Conservation (phyloP, 768 basidiomycete genomes). For the Nidularia sp. region DNA sequence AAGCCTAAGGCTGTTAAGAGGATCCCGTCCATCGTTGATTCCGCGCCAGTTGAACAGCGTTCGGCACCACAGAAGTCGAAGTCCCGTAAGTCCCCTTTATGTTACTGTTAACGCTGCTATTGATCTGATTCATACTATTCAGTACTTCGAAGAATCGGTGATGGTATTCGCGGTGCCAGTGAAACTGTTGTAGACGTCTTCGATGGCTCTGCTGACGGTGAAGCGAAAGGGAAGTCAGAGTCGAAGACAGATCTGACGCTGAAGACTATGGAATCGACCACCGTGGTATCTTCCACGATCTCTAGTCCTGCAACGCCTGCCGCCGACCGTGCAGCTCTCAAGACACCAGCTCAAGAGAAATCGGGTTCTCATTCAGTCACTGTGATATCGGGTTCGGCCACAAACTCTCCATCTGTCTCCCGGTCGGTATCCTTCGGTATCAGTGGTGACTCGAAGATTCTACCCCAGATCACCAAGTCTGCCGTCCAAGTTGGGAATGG, state of each 20-base stretch:
- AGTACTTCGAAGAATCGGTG: conserved; percentile 2
- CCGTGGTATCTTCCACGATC: background rate
- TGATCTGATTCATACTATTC: background rate
- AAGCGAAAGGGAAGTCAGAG: background rate
- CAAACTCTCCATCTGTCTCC: background rate
- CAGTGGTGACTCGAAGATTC: background rate
- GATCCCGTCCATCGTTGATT: background rate
- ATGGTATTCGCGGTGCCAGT: background rate
- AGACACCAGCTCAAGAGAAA: background rate
- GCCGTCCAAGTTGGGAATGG: background rate
- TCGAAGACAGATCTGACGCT: background rate
- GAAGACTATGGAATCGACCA: background rate
- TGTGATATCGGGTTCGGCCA: background rate
- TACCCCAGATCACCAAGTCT: background rate
- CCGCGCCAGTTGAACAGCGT: background rate
- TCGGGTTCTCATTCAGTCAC: background rate
- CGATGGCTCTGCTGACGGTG: background rate
- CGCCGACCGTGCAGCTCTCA: background rate
- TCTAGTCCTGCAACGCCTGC: background rate
- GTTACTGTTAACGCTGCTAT: background rate
- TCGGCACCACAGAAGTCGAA: conserved; percentile 1
- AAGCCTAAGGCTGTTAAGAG: background rate
- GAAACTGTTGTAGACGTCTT: background rate
- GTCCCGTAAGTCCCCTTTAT: background rate
- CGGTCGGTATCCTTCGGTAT: background rate